A percentile compares a stretch with the other conserved stretches of the same genome.
These are phyloP conservation scores for Inosperma sp. DNA, from an alignment of 768 basidiomycete species.

Conservation along the genomic window DNA sequence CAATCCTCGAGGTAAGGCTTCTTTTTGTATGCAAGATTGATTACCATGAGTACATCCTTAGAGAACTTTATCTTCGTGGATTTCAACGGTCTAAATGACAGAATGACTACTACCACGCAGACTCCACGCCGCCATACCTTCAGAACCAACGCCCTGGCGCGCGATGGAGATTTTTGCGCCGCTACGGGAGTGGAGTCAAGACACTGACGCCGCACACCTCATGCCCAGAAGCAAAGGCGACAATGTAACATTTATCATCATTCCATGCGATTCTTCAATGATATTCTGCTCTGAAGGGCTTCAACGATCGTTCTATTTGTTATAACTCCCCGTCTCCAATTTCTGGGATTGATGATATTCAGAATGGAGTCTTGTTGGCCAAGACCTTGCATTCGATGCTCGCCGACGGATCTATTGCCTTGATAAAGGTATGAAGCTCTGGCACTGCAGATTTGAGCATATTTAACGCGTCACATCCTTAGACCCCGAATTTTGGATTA, in stretches of 20 bases:
- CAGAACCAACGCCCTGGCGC: background rate
- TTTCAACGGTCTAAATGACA: background rate
- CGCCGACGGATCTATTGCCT: background rate
- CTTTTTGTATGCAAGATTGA: background rate
- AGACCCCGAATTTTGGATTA: background rate
- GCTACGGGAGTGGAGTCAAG: background rate
- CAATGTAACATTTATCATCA: background rate
- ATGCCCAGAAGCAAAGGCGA: background rate
- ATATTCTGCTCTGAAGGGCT: background rate
- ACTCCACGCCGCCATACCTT: background rate
- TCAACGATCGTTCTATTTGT: background rate
- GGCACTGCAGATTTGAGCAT: background rate
- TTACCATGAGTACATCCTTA: background rate
- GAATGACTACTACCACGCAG: background rate
- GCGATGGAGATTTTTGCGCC: background rate
- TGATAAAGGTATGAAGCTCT: background rate
- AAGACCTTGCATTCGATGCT: background rate
- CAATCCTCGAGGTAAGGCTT: background rate
- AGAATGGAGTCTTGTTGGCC: background rate
- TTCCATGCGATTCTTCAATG: background rate
- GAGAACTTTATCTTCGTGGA: background rate
- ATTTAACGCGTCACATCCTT: background rate
- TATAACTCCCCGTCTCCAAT: background rate
- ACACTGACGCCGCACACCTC: background rate
- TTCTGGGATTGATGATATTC: background rate